Evolutionary conservation across 345 rosid species (phyloP), one percentile per base, ranked within the genome.

Genomic region (Turritis glabra): DNA sequence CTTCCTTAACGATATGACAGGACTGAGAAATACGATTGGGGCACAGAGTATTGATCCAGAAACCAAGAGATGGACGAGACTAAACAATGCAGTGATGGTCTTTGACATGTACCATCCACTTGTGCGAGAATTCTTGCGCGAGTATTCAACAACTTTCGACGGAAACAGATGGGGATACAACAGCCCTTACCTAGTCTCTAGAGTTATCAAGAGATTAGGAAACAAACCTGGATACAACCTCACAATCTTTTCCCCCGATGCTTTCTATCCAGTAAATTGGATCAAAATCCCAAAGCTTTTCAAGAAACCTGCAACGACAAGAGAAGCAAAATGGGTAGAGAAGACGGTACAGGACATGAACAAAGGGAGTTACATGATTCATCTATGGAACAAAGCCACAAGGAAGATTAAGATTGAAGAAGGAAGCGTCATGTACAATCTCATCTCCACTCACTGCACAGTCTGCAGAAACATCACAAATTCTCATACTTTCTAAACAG

Each of bases 101-200:
- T 87, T 89, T n/a, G 92, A 88, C 50, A 52, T 72, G 51, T 74
- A 75, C 58, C 97, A 88, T 75, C 89, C 88, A 0, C 81, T 88
- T 22, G 41, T 92, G 19, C 8, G 58, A 0, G 84, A 85, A 37
- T 92, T 92, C 77, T 83, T 92, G 26, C 80, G 79, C 38, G 97
- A 92, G 70, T 88, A 80, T 54, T 84, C 93, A 13, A 57, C 82
- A 13, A 88, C 86, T 29, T 92, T 88, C 46, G 74, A 89, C 9
- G 95, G 93, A 25, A 85, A 69, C 79, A 87, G 70, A 77, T 92
- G 96, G 91, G 95, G 95, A 3, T 77, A 90, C 61, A 92, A 87
- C 8, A 91, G 98, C 3, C 96, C 96, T 9, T 87, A 85, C 64
- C 44, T 90, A 55, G 84, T 85, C 32, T 85, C 91, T 10, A 83